Base-by-base conservation (phyloP, 1,284 basidiomycete species). In the Rhodotorula sp. region DNA sequence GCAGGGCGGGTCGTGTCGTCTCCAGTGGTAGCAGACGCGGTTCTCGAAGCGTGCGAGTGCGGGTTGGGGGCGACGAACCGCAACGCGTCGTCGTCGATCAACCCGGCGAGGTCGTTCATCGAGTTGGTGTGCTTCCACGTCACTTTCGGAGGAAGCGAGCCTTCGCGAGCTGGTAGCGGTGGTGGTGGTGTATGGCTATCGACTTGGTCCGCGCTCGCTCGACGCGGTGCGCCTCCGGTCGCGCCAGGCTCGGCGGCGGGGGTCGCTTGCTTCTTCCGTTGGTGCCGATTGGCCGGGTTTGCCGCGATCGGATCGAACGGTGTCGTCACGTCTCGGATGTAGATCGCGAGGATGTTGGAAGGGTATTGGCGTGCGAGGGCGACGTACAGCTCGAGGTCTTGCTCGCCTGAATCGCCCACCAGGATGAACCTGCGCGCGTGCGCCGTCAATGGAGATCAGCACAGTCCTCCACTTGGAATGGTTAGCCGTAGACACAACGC, bases 331-430 rank as follows among this genome's bases (percentile, higher is more conserved):
- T 93, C 89, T 38, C 92, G 85, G 61, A 95, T 87, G 81, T 91
- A 91, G 55, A 95, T 86, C 4, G 84, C 90, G 6, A 76, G 60
- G 19, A 84, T 77, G 69, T 81, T 80, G 18, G 79, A 55, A 0
- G 90, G 89, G 23, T 87, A 84, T 69, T 91, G 88, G 90, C 79
- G 93, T 92, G 70, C 70, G 50, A 72, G 65, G 12, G 66, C 60
- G 43, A 31, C n/a, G 45, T 72, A 72, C 5, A 95, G 83, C 80
- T 94, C 91, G 54, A 95, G 82, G 80, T 95, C 93, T 77, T 93
- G 92, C 79, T 95, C 92, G 66, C 75, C 67, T 49, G 88, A 87
- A 80, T 95, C 93, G 14, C 93, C 93, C 38, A 95, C 84, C 60
- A 95, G 86, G 77, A 97, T 82, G 81, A 97, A 95, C 28, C 83